Percentiles rank a stretch among this genome's conserved stretches.
phyloP scores from a whole-genome alignment of 2,329 filamentous ascomycete species.

The Hymenoscyphus scutula region DNA sequence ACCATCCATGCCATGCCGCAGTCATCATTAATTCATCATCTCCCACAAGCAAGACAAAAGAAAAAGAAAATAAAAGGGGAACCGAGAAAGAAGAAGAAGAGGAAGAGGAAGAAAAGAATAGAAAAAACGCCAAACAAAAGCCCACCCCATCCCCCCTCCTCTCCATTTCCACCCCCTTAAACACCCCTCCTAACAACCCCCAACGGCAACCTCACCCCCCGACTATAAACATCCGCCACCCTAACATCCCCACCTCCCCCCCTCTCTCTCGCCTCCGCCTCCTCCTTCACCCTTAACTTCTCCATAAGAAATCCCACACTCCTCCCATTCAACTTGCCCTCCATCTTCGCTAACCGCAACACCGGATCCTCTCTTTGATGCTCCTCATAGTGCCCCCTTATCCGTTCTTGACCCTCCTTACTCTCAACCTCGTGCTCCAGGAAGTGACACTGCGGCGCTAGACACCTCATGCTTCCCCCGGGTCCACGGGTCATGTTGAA shows the following conservation, averaged over 20 bases:
- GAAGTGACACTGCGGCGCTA: constrained; percentile 5
- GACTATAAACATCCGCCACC: neutral
- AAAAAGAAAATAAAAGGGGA: too few species aligned
- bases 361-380: constrained; percentile 10
- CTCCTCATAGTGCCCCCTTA: constrained; percentile 1
- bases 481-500: constrained; percentile 12
- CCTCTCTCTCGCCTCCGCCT: neutral
- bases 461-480: constrained; percentile 4
- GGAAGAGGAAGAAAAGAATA: too few species aligned
- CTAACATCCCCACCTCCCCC: neutral
- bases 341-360: neutral
- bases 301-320: constrained; percentile 9
- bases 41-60: too few species aligned
- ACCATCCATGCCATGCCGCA: too few species aligned
- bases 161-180: neutral
- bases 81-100: too few species aligned
- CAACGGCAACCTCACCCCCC: neutral
- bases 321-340: constrained; percentile 11
- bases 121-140: too few species aligned
- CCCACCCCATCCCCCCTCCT: neutral
- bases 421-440: neutral
- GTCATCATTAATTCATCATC: too few species aligned
- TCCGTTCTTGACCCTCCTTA: constrained; percentile 5
- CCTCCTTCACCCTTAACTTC: constrained; percentile 11
- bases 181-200: neutral